These are phyloP conservation scores for Hymenoscyphus albidus DNA, from an alignment of 2,329 filamentous ascomycete species.

Conservation along the genomic window DNA sequence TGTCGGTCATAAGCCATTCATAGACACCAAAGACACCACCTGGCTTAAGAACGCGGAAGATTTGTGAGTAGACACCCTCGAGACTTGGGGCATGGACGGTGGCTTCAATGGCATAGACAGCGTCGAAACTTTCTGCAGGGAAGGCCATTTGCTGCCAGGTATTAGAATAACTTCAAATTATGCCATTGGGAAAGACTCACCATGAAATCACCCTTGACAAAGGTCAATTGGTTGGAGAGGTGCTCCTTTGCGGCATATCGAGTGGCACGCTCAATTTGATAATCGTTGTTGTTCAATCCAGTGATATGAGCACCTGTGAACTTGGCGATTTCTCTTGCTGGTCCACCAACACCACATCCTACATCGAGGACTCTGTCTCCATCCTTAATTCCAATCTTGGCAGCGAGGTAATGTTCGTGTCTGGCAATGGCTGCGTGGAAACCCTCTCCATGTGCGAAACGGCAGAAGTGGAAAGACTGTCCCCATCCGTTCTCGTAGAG, in stretches of 20 bases:
- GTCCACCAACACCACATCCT: slow-evolving; percentile 93
- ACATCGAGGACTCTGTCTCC: slow-evolving; percentile 92
- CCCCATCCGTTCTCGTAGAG: slow-evolving; percentile 98
- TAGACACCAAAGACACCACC: slow-evolving; percentile 96
- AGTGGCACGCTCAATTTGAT: slow-evolving; percentile 94
- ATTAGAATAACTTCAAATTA: slow-evolving; percentile 11
- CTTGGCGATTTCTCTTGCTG: slow-evolving; percentile 92
- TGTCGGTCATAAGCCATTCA: slow-evolving; percentile 98
- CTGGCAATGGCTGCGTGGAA: slow-evolving; percentile 92
- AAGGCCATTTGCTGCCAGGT: slow-evolving; percentile 79
- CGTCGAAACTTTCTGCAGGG: slow-evolving; percentile 86
- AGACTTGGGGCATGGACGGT: slow-evolving; percentile 91
- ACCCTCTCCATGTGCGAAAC: slow-evolving; percentile 80
- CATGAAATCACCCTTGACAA: slow-evolving; percentile 98
- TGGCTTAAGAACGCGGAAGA: slow-evolving; percentile 92
- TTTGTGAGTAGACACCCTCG: slow-evolving; percentile 90
- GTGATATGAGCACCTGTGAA: slow-evolving; percentile 88
- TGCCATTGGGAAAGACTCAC: slow-evolving; percentile 34
- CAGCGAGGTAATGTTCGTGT: slow-evolving; percentile 96
- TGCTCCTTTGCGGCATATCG: slow-evolving; percentile 80
- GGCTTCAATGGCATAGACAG: slow-evolving; percentile 95
- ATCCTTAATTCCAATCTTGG: slow-evolving; percentile 81
- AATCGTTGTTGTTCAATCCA: slow-evolving; percentile 98
- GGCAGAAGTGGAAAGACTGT: slow-evolving; percentile 95
- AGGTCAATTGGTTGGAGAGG: slow-evolving; percentile 74